Evolutionary conservation across 73 alveolate genomes (phyloP), one percentile per base, ranked within the genome.

Genomic region (Stentor roeselii): DNA sequence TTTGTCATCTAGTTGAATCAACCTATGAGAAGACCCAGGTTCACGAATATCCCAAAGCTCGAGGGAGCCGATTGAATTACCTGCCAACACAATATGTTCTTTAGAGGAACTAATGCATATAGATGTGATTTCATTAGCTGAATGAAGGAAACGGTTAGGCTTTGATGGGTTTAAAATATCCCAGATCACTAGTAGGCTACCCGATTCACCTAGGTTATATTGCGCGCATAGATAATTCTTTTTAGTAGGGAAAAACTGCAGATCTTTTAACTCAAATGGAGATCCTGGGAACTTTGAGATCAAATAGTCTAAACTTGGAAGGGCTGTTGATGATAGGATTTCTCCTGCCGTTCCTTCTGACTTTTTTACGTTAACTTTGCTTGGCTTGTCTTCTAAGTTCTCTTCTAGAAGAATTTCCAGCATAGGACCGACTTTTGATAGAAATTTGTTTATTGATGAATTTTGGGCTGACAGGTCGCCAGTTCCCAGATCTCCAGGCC

Each of bases 401-500:
- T 67, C 80, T 67, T 67, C 80, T 27, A 67, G 37, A 27, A 67
- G 37, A 34, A 67, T 67, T 67, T 67, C 80, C 41, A 67, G 21
- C n/a, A 32, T 32, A 1, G 80, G 80, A n/a, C n/a, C 27, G 1
- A 67, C 80, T 67, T 34, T n/a, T 30, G 41, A 21, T 1, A 67
- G 80, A 34, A 67, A 67, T 2, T 67, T 67, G 37, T 67, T 67
- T 67, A 67, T 67, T 21, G 80, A 67, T 67, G 80, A 21, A 0
- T 15, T 21, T 2, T 67, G n/a, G 21, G 34, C 0, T 14, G n/a
- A 14, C 34, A 27, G 41, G n/a, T 67, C 80, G 34, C 11, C 0
- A 21, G n/a, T 30, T 30, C 80, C 41, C 37, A 30, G 11, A 34
- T 67, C 80, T 67, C 80, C 80, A 67, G 80, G 80, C 80, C 80